Evolutionary conservation across 2,329 filamentous ascomycete genomes (phyloP).

Genomic region (Fusarium nurragi): DNA sequence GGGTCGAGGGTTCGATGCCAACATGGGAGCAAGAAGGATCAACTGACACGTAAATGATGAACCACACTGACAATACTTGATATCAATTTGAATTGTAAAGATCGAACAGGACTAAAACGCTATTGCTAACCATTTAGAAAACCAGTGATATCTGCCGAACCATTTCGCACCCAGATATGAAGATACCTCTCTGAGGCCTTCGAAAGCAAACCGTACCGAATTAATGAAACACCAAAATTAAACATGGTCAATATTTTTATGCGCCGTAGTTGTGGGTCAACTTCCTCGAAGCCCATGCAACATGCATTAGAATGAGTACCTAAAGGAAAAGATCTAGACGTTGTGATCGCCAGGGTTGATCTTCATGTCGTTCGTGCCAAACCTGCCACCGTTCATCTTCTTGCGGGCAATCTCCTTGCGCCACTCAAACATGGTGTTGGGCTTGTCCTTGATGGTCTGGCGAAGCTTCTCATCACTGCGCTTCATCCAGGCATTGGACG

Average conservation of each 20-base stretch:
- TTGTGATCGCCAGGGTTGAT: constrained; percentile 37
- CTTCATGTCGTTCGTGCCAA: constrained; percentile 15
- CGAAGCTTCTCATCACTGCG: constrained; percentile 54
- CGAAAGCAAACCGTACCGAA: constrained; percentile 25
- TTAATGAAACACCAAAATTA: constrained; percentile 27
- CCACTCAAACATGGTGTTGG: constrained; percentile 50
- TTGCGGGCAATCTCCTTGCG: constrained; percentile 36
- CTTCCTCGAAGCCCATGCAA: constrained; percentile 22
- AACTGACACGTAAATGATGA: not conserved
- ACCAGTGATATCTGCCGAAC: constrained; percentile 22
- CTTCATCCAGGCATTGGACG: constrained; percentile 52
- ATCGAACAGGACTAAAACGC: constrained; percentile 26
- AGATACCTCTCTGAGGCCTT: constrained; percentile 1
- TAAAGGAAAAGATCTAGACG: constrained; percentile 27
- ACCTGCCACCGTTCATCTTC: constrained; percentile 23
- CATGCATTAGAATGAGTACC: constrained; percentile 35
- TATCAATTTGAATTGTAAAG: constrained; percentile 26
- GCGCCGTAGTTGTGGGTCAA: constrained; percentile 35
- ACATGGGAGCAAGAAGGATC: not conserved
- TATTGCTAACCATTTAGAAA: constrained; percentile 19
- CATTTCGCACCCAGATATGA: constrained; percentile 10
- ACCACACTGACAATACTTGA: not conserved
- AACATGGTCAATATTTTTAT: constrained; percentile 38
- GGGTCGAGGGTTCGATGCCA: not conserved
- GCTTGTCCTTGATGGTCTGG: constrained; percentile 54